phyloP scores from a whole-genome alignment of 2,329 filamentous ascomycete species.

The Fusarium mexicanum region DNA sequence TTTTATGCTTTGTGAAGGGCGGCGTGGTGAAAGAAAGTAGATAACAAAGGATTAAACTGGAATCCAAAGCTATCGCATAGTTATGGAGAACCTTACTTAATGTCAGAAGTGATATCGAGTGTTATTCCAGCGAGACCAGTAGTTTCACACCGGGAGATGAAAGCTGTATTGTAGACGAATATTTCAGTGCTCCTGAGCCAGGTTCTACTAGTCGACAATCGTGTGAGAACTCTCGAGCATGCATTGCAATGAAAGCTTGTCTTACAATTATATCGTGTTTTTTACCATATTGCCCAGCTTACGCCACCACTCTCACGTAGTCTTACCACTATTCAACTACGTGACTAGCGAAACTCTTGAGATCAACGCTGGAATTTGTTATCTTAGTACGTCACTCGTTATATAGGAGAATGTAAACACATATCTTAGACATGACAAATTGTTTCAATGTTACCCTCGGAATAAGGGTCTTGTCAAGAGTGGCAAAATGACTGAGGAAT shows the following conservation, averaged over 20 bases:
- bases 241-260: neutral
- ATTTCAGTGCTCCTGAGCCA: neutral
- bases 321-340: neutral
- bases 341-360: neutral
- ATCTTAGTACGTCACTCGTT: neutral
- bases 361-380: neutral
- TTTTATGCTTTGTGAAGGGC: neutral
- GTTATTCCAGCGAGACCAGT: neutral
- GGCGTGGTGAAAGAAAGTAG: neutral
- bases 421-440: neutral
- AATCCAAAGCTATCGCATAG: accelerated
- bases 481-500: neutral
- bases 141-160: neutral
- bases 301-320: neutral
- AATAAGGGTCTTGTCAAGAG: neutral
- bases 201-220: neutral
- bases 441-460: neutral
- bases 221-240: neutral
- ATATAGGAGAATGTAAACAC: neutral
- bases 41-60: neutral
- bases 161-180: neutral
- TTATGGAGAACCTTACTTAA: neutral
- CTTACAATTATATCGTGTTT: neutral
- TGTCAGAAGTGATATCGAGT: neutral
- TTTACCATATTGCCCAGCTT: neutral